Conservation (phyloP, 73 alveolate genomes). For the Paramecium sonneborni region DNA sequence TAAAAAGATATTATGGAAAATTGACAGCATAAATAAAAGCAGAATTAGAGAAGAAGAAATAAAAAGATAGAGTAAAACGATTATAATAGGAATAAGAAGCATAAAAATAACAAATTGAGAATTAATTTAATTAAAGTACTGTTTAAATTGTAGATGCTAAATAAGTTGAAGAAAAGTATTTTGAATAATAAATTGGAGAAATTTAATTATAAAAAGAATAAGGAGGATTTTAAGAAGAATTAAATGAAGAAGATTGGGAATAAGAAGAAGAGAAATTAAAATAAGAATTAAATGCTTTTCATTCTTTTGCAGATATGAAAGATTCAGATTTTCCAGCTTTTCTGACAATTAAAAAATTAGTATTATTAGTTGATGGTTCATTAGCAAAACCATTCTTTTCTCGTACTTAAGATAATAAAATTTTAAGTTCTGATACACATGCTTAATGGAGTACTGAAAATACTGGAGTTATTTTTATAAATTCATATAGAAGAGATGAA, state of each 20-base stretch:
- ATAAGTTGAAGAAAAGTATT: constrained; percentile 27
- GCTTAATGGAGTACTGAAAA: constrained; percentile 85
- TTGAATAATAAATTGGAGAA: constrained; percentile 46
- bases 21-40: constrained; percentile 68
- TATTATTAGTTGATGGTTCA: constrained; percentile 86
- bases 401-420: constrained; percentile 72
- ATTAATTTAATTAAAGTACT: neutral
- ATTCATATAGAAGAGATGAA: constrained; percentile 71
- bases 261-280: constrained; percentile 75
- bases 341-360: constrained; percentile 79
- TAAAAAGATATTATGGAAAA: constrained; percentile 78
- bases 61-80: neutral
- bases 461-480: constrained; percentile 83
- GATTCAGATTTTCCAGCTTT: constrained; percentile 84
- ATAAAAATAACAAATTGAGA: neutral
- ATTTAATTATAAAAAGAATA: constrained; percentile 5
- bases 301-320: constrained; percentile 70
- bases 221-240: constrained; percentile 42
- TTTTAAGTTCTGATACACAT: constrained; percentile 72
- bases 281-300: constrained; percentile 66
- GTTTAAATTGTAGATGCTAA: constrained; percentile 23
- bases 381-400: constrained; percentile 80
- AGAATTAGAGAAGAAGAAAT: constrained; percentile 69
- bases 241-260: constrained; percentile 65
- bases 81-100: neutral